A percentile compares a stretch with the other conserved stretches of the same genome.
Evolutionary conservation across 768 basidiomycete species (phyloP).

Genomic region (Baorangia bicolor): DNA sequence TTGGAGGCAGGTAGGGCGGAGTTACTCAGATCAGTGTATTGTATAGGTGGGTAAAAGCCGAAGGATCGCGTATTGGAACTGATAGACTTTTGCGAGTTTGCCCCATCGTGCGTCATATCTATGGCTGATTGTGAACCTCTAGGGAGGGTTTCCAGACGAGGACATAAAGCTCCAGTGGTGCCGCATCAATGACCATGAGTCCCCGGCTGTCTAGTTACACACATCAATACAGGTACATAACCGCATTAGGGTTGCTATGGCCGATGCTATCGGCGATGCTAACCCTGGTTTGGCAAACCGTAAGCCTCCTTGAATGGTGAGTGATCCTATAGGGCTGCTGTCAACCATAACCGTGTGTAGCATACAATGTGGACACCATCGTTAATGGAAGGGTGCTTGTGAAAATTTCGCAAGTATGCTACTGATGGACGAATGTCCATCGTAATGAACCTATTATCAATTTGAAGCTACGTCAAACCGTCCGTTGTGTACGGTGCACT

Average conservation of each 20-base stretch:
- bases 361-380: not conserved
- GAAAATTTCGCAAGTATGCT: not conserved
- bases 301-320: not conserved
- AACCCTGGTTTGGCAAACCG: constrained; percentile 4
- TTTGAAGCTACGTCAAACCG: constrained; percentile 3
- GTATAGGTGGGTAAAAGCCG: not conserved
- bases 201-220: constrained; percentile 2
- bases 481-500: constrained; percentile 14
- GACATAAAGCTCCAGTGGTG: not conserved
- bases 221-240: constrained; percentile 1
- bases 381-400: not conserved
- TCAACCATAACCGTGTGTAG: not conserved
- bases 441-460: constrained; percentile 7
- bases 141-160: not conserved
- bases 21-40: not conserved
- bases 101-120: constrained; percentile 2
- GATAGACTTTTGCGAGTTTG: constrained; percentile 6
- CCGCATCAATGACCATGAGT: not conserved
- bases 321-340: not conserved
- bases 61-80: not conserved
- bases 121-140: not conserved
- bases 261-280: constrained; percentile 18
- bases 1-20: not conserved
- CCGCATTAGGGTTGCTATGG: constrained; percentile 14
- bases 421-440: constrained; percentile 4